phyloP scores from a whole-genome alignment of 441 rosid genomes.

The Theobroma grandiflorum region DNA sequence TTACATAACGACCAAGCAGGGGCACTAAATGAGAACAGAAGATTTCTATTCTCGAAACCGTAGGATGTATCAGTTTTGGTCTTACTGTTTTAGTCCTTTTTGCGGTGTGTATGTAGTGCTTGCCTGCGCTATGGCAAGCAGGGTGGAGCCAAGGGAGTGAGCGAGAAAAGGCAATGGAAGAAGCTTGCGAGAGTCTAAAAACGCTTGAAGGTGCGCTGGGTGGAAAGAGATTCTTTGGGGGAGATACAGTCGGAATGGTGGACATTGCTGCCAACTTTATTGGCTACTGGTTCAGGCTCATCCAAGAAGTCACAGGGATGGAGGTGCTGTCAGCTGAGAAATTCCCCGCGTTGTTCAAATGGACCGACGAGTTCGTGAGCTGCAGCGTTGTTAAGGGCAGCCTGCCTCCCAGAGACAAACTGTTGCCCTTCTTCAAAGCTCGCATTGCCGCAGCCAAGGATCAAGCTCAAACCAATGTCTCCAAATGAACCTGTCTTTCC shows the following conservation, averaged over 20 bases:
- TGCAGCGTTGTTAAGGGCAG: conserved; percentile 44
- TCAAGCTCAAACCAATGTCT: background rate
- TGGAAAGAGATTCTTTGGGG: conserved; percentile 51
- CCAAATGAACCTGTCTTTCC: conserved; percentile 7
- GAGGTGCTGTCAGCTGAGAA: conserved; percentile 35
- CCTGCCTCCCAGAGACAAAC: conserved; percentile 55
- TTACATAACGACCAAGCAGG: too few relatives aligned
- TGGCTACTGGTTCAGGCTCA: conserved; percentile 35
- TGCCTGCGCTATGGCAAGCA: conserved; percentile 32
- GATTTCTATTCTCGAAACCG: background rate
- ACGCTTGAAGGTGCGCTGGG: conserved; percentile 57
- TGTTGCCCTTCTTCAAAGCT: conserved; percentile 29
- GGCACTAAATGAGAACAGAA: background rate
- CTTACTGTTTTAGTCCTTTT: background rate
- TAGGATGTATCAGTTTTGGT: background rate
- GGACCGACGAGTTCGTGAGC: conserved; percentile 25
- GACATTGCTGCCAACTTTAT: conserved; percentile 41
- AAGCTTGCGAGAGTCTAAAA: conserved; percentile 50
- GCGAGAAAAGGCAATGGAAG: conserved; percentile 46
- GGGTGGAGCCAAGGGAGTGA: conserved; percentile 40
- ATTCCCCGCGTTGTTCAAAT: conserved; percentile 41
- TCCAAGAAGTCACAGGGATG: conserved; percentile 39
- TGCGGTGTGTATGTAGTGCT: conserved; percentile 32
- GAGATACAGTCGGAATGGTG: conserved; percentile 45
- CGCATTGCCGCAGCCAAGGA: background rate